Evolutionary conservation across 73 alveolate species (phyloP), one percentile per base, ranked within the genome.

Genomic region (Tetrahymena borealis): DNA sequence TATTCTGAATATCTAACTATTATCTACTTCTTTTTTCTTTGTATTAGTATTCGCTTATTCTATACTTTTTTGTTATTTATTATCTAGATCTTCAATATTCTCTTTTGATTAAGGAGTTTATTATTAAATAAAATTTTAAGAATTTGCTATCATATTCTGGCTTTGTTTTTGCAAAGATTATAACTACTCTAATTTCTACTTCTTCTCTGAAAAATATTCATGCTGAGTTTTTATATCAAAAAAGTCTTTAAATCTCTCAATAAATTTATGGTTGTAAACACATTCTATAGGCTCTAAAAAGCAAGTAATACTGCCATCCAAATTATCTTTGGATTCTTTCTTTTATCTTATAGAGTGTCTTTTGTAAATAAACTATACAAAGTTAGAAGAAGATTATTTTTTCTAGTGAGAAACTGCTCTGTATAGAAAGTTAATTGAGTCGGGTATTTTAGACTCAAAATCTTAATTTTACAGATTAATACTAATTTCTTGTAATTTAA

Each of bases 281-380:
- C 95, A 93, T 93, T 93, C 95, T 11, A 93, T 79, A 9, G 95
- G 95, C 20, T 93, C 95, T 2, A 93, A 32, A 40, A 79, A 93
- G 20, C 90, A 33, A 79, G 91, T 93, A 11, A 93, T 37, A 13
- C 91, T 79, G 38, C 93, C 93, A 85, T 93, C 95, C 41, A 79
- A 90, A 38, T 93, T 90, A 85, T 32, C 37, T 15, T 32, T 79
- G 33, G 91, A 38, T 79, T 93, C 33, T 33, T 85, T 93, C 40
- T 93, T 39, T 39, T 79, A 90, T 43, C 91, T 91, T 28, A 93
- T 32, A 39, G 85, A 60, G 28, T 60, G 85, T 28, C 85, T 60
- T 35, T 60, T 60, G 38, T 93, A 79, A 39, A 93, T 39, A 31
- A 93, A 93, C n/a, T 93, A 40, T 18, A 39, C 85, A 31, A 93